These are phyloP conservation scores for Symbiodinium natans DNA, from an alignment of 73 alveolate species.

Conservation along the genomic window DNA sequence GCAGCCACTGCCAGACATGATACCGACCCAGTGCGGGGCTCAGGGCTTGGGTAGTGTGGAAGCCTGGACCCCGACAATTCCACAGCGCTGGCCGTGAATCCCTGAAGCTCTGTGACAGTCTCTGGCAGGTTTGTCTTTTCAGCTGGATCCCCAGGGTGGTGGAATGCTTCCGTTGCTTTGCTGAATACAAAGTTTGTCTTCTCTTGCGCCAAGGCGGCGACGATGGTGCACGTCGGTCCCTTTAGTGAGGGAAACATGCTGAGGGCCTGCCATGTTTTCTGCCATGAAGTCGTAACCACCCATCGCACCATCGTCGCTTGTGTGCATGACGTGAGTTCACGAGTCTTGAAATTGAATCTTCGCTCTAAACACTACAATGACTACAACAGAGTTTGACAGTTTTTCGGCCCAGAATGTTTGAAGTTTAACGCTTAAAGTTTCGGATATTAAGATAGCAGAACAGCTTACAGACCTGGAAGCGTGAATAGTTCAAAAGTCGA, in stretches of 20 bases:
- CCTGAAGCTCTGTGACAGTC: not conserved
- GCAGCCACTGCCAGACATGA: slow-evolving; percentile 76
- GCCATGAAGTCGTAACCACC: too few relatives aligned
- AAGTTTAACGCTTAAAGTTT: too few relatives aligned
- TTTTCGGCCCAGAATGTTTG: too few relatives aligned
- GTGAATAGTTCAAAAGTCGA: too few relatives aligned
- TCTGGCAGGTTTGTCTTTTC: not conserved
- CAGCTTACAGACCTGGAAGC: too few relatives aligned
- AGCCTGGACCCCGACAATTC: not conserved
- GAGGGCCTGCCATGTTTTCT: slow-evolving; percentile 64
- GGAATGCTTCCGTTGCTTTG: not conserved
- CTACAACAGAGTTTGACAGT: too few relatives aligned
- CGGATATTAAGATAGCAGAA: too few relatives aligned
- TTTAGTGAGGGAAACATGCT: slow-evolving; percentile 86
- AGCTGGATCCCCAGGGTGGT: not conserved
- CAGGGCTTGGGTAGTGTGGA: not conserved
- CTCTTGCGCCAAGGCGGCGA: slow-evolving; percentile 42
- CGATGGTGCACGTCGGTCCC: slow-evolving; percentile 85
- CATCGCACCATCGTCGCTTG: too few relatives aligned
- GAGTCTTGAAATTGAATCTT: too few relatives aligned
- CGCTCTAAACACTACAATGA: too few relatives aligned
- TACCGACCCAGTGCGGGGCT: slow-evolving; percentile 64
- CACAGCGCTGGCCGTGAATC: not conserved
- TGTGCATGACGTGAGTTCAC: too few relatives aligned
- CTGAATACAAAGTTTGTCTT: not conserved